These are phyloP conservation scores for Aspergillus clavatus DNA, from an alignment of 2,329 filamentous ascomycete species.

Conservation along the genomic window DNA sequence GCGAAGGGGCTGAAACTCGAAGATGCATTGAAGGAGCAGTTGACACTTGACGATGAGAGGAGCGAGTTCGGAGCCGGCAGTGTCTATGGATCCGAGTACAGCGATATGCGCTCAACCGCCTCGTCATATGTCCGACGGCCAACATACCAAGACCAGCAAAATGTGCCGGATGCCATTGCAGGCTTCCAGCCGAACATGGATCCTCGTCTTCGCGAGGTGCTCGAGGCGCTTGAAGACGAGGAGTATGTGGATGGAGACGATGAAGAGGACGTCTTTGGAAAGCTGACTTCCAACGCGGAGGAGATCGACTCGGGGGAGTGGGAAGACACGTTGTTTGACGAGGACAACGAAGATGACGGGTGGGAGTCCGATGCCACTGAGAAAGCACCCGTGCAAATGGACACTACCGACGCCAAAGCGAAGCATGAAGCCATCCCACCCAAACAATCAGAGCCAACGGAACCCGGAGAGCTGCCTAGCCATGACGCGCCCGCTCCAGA, in stretches of 20 bases:
- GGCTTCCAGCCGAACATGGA: constrained; percentile 99
- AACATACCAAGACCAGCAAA: constrained; percentile 88
- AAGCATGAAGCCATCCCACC: constrained; percentile 3
- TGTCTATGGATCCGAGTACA: constrained; percentile 43
- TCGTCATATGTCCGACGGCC: constrained; percentile 71
- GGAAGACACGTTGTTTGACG: constrained; percentile 54
- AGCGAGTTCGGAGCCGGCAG: constrained; percentile 23
- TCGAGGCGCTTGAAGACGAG: constrained; percentile 93
- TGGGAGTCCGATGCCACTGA: constrained; percentile 95
- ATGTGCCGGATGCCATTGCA: constrained; percentile 82
- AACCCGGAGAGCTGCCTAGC: constrained; percentile 32
- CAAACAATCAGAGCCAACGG: constrained; percentile 15
- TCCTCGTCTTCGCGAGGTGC: constrained; percentile 77
- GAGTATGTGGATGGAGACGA: constrained; percentile 80
- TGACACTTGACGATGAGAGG: constrained; percentile 42
- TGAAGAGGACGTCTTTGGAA: constrained; percentile 76
- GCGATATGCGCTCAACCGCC: constrained; percentile 41
- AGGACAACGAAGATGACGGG: constrained; percentile 64
- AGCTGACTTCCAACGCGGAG: constrained; percentile 59
- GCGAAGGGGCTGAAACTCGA: constrained; percentile 72
- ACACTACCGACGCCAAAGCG: constrained; percentile 18
- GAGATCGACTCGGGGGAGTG: constrained; percentile 80
- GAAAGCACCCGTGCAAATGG: constrained; percentile 55
- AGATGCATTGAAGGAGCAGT: constrained; percentile 64
- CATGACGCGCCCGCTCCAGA: constrained; percentile 38